A percentile compares a stretch with the other conserved stretches of the same genome.
These are phyloP conservation scores for Aegilops umbellulata DNA, from an alignment of 176 grass and related monocot species.

Conservation along the genomic window DNA sequence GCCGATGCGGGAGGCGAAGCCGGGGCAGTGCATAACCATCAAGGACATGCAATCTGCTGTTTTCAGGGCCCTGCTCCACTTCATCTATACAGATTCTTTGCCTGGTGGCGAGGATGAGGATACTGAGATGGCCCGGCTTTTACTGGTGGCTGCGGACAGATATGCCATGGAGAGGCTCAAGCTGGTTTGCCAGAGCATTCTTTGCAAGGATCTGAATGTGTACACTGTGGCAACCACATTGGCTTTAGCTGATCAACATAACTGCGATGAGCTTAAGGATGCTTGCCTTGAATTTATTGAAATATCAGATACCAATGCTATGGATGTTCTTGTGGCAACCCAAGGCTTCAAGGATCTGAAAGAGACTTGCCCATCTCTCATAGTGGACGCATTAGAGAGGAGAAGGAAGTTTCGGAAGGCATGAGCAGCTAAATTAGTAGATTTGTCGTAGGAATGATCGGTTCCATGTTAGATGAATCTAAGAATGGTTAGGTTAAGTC, in stretches of 20 bases:
- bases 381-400: not conserved
- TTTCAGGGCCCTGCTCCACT: constrained; percentile 14
- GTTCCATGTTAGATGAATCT: not conserved
- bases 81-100: constrained; percentile 23
- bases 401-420: not conserved
- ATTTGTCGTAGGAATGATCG: not conserved
- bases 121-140: not conserved
- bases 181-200: not conserved
- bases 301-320: not conserved
- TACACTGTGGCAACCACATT: constrained; percentile 19
- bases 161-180: constrained; percentile 22
- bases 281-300: not conserved
- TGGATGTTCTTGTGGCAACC: not conserved
- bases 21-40: not conserved
- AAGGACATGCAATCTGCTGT: constrained; percentile 23
- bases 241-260: constrained; percentile 24
- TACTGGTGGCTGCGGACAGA: constrained; percentile 21
- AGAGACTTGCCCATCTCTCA: not conserved
- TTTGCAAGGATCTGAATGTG: constrained; percentile 1
- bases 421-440: not conserved
- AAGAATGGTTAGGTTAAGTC: not conserved
- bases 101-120: not conserved
- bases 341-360: constrained; percentile 4
- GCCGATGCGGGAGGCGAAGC: not conserved
- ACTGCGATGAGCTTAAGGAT: not conserved